These are phyloP conservation scores for Neurospora sp. DNA, from an alignment of 495 filamentous ascomycete genomes.

Conservation along the genomic window DNA sequence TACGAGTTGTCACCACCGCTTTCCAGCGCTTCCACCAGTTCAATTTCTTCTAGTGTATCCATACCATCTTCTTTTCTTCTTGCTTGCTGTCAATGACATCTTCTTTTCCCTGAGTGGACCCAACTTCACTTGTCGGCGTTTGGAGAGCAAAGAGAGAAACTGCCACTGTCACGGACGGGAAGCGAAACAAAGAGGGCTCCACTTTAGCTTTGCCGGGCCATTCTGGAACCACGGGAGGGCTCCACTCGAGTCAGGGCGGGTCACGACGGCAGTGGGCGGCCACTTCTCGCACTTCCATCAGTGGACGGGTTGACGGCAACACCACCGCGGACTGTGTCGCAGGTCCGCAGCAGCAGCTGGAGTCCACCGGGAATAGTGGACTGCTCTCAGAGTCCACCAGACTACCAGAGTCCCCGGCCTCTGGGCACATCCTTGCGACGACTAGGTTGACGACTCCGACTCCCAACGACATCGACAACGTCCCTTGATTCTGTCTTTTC, in stretches of 20 bases:
- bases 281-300: neutral
- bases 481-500: neutral
- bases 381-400: neutral
- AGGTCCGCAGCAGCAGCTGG: neutral
- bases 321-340: neutral
- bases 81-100: neutral
- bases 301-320: neutral
- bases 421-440: neutral
- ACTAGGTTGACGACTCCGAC: neutral
- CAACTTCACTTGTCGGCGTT: neutral
- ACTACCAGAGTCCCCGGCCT: neutral
- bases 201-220: conserved; percentile 20
- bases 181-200: conserved; percentile 11
- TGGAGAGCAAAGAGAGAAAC: neutral
- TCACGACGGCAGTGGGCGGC: conserved; percentile 16
- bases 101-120: no score
- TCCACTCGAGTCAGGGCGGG: conserved; percentile 7
- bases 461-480: neutral
- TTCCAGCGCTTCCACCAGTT: neutral
- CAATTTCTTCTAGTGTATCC: neutral
- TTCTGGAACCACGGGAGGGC: conserved; percentile 18
- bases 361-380: neutral
- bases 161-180: neutral
- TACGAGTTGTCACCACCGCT: neutral
- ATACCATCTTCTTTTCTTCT: neutral